phyloP scores from a whole-genome alignment of 176 grass and related monocot species.

The Lolium rigidum region DNA sequence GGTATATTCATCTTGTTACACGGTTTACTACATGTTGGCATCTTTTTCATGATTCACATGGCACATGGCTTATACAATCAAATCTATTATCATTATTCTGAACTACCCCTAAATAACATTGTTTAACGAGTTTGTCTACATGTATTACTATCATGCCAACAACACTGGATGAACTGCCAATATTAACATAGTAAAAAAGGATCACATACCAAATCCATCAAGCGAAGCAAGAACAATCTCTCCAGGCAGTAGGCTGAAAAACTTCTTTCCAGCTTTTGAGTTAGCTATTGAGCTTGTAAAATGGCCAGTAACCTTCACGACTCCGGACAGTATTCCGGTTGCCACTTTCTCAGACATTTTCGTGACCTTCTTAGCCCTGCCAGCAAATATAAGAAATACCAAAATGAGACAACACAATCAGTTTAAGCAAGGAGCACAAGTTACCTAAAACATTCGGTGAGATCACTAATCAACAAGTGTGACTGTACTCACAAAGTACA shows the following conservation, averaged over 20 bases:
- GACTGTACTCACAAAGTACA: not conserved
- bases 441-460: not conserved
- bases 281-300: conserved; percentile 69
- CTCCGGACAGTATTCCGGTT: conserved; percentile 72
- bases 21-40: not conserved
- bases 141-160: not conserved
- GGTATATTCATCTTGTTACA: not conserved
- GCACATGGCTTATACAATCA: too few species aligned
- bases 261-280: conserved; percentile 85
- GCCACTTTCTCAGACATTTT: conserved; percentile 89
- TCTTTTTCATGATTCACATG: not conserved
- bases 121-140: not conserved
- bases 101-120: not conserved
- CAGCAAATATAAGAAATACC: conserved; percentile 6
- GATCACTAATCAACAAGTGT: not conserved
- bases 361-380: conserved; percentile 77
- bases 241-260: conserved; percentile 61
- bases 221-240: conserved; percentile 93
- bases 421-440: not conserved
- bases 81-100: too few species aligned
- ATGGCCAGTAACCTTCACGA: conserved; percentile 77
- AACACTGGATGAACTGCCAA: not conserved
- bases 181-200: conserved; percentile 1
- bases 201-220: conserved; percentile 77
- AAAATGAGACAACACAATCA: not conserved